phyloP scores from a whole-genome alignment of 179 eudicot species.

The Actinidia chinensis region DNA sequence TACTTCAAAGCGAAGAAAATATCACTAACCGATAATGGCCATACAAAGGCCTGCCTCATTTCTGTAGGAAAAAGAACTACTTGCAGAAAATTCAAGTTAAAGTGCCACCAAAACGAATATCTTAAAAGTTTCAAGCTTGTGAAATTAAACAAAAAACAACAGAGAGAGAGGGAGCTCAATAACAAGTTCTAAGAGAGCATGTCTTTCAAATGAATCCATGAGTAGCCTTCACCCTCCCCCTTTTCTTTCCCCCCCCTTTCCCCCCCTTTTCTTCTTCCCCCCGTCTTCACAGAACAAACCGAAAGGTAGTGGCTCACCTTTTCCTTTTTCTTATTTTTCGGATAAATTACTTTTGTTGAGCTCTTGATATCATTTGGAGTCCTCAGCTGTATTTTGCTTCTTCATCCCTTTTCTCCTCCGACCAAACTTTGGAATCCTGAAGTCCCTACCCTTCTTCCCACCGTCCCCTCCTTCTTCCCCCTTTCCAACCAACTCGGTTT shows the following conservation, averaged over 20 bases:
- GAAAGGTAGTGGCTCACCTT: background rate
- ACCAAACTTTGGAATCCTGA: background rate
- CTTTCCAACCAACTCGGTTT: background rate
- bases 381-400: constrained; percentile 6
- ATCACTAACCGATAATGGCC: too few relatives aligned
- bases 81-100: background rate
- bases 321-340: background rate
- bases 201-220: too few relatives aligned
- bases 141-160: background rate
- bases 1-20: too few relatives aligned
- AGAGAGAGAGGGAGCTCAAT: too few relatives aligned
- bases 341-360: background rate
- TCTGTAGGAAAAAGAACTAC: too few relatives aligned
- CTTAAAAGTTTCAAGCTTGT: background rate
- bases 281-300: background rate
- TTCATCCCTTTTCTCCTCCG: constrained; percentile 11
- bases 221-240: too few relatives aligned
- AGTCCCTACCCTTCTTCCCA: constrained; percentile 6
- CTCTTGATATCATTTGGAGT: background rate
- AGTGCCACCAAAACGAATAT: background rate
- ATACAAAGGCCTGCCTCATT: too few relatives aligned
- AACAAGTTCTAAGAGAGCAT: too few relatives aligned
- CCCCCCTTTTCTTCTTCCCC: too few relatives aligned
- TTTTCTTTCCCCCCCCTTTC: too few relatives aligned
- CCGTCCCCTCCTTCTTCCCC: background rate